These are phyloP conservation scores for Phytophthora cryptogea DNA, from an alignment of 352 stramenopile genomes.

Conservation along the genomic window DNA sequence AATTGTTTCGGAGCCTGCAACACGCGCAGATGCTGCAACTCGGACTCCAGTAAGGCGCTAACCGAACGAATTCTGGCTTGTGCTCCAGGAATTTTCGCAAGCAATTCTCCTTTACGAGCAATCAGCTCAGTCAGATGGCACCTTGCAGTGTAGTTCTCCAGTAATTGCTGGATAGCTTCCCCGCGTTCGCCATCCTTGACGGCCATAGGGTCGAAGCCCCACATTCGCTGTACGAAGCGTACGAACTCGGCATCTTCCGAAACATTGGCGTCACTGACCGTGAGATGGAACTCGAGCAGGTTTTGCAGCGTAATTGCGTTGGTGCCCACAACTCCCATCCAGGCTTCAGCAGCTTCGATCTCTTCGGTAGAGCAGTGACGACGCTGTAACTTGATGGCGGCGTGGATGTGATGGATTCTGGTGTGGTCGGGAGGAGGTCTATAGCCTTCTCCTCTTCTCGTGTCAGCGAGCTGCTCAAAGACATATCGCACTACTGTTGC, in stretches of 20 bases:
- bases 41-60: constrained; percentile 14
- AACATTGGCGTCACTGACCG: constrained; percentile 49
- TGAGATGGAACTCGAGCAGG: constrained; percentile 55
- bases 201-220: constrained; percentile 45
- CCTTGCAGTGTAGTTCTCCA: constrained; percentile 43
- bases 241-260: constrained; percentile 69
- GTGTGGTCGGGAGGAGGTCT: constrained; percentile 54
- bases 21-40: constrained; percentile 27
- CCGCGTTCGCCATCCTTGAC: constrained; percentile 35
- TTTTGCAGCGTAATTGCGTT: constrained; percentile 35
- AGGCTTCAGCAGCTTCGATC: constrained; percentile 35
- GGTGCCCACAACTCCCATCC: constrained; percentile 28
- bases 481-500: constrained; percentile 46
- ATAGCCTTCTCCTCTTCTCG: constrained; percentile 42
- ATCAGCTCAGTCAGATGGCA: constrained; percentile 20
- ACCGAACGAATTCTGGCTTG: constrained; percentile 26
- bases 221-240: constrained; percentile 62
- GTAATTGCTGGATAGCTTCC: constrained; percentile 28
- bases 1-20: constrained; percentile 30
- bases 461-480: constrained; percentile 65
- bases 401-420: constrained; percentile 47
- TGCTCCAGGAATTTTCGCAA: constrained; percentile 30
- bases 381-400: constrained; percentile 54
- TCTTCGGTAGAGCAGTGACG: constrained; percentile 44
- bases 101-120: constrained; percentile 33